Percentiles rank a stretch among this genome's conserved stretches.
These are phyloP conservation scores for Phyllosticta ampelicida DNA, from an alignment of 2,329 filamentous ascomycete genomes.

Conservation along the genomic window DNA sequence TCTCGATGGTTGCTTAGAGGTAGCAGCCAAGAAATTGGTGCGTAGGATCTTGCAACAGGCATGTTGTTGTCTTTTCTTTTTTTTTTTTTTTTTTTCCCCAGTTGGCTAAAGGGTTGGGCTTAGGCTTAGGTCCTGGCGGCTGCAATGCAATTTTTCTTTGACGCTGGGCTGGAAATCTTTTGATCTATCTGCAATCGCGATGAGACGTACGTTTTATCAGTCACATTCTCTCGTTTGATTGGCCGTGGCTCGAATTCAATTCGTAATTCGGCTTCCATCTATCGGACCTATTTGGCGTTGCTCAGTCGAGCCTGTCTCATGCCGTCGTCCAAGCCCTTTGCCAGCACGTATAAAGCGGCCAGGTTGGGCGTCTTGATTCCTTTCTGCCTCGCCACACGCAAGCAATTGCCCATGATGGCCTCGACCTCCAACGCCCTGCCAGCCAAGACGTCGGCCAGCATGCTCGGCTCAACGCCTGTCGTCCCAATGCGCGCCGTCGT, in stretches of 20 bases:
- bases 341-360: conserved; percentile 35
- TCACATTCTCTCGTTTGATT: neutral
- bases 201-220: too few species aligned
- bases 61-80: too few species aligned
- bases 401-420: conserved; percentile 39
- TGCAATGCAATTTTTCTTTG: too few species aligned
- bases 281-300: neutral
- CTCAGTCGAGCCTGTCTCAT: conserved; percentile 12
- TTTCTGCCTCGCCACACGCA: conserved; percentile 31
- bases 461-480: conserved; percentile 37
- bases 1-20: too few species aligned
- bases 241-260: neutral
- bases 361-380: conserved; percentile 32
- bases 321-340: conserved; percentile 31
- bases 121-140: too few species aligned
- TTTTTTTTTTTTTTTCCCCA: too few species aligned
- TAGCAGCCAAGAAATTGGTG: too few species aligned
- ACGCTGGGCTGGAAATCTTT: too few species aligned
- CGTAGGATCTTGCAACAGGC: too few species aligned
- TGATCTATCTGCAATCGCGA: too few species aligned
- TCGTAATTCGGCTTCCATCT: neutral
- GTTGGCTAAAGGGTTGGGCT: too few species aligned
- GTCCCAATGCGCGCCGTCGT: conserved; percentile 27
- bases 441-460: conserved; percentile 37
- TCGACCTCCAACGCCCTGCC: conserved; percentile 39